Evolutionary conservation across 2,329 filamentous ascomycete species (phyloP), one percentile per base, ranked within the genome.

Genomic region (Botryotinia narcissicola): DNA sequence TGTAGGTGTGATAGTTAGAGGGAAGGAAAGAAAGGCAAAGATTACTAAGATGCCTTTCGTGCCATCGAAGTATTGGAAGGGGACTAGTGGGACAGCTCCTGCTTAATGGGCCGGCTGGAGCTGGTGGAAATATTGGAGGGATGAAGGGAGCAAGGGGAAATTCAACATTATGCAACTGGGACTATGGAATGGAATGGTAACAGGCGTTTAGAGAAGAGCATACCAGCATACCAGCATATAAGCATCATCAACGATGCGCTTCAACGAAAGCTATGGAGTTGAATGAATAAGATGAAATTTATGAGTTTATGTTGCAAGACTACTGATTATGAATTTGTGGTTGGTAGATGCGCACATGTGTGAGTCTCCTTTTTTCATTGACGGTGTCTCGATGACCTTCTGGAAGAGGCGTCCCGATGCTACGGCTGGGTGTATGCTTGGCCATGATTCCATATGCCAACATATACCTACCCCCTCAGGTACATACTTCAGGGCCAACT

Each of bases 1-100:
- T 77, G 85, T 93, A 0, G 84, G 87, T 16, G 87, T 93, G 12
- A 81, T 91, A 46, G 87, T 93, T 0, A 84, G 91, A 74, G 91
- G 91, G 20, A 92, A 90, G 84, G 84, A 86, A 76, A 86, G 90
- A 77, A 89, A 89, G 82, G 91, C 90, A 3, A 86, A 84, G 29
- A 89, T 93, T 67, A 85, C 87, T 0, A 90, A 91, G 81, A 92
- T 93, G 91, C 91, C 91, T 2, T 93, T 92, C 82, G 85, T 93
- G 59, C 84, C 88, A 72, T 88, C 84, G 79, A 91, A 90, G 82
- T 93, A 92, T 80, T 89, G 78, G 77, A 82, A 81, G 68, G 78
- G 76, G 12, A 59, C 68, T 62, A 54, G 57, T 1, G 70, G 70
- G 9, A 72, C 70, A 14, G 60, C 70, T 35, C 70, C 67, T 44